Base-by-base conservation (phyloP, 306 rosid species). In the Spatholobus suberectus region DNA sequence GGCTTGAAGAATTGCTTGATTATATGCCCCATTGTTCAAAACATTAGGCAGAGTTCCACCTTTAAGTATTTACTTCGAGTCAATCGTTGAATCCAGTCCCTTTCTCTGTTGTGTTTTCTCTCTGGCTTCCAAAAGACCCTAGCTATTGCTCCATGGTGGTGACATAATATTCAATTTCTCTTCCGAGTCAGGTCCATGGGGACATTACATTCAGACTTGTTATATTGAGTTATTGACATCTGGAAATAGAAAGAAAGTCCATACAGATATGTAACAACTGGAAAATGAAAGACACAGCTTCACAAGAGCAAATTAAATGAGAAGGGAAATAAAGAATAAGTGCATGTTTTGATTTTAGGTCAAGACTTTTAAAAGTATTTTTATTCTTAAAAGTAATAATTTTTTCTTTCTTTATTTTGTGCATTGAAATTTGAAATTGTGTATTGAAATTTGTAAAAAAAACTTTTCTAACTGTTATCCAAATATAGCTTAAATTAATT, bases 1-100 rank as follows among this genome's bases (percentile, higher is more conserved):
- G 52, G 44, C 71, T 76, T 61, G 72, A 76, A 51, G 62, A 80
- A 44, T 20, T 7, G 74, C 18, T 46, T 69, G 66, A 76, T 70
- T 76, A 1, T 6, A 49, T 0, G 6, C 51, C 35, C 1, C 24
- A 44, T 57, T 70, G 54, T 75, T 47, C 17, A 69, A 69, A 84
- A 49, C 62, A 76, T 81, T 85, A 81, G 86, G 85, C 82, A 80
- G 70, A 8, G 2, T 67, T 34, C 10, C 26, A 17, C 75, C 79
- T 24, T 43, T 0, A 49, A 26, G 43, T 26, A 61, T 49, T 61
- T 71, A 34, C 70, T 73, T 47, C 59, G n/a, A 23, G 37, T 40
- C 73, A 58, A 75, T 68, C 43, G 72, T 63, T 49, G 23, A n/a
- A 29, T 17, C 40, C 15, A 49, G 66, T 15, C 46, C 51, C 12